A percentile compares a stretch with the other conserved stretches of the same genome.
These are phyloP conservation scores for Aspergillus baeticus DNA, from an alignment of 495 filamentous ascomycete genomes.

Conservation along the genomic window DNA sequence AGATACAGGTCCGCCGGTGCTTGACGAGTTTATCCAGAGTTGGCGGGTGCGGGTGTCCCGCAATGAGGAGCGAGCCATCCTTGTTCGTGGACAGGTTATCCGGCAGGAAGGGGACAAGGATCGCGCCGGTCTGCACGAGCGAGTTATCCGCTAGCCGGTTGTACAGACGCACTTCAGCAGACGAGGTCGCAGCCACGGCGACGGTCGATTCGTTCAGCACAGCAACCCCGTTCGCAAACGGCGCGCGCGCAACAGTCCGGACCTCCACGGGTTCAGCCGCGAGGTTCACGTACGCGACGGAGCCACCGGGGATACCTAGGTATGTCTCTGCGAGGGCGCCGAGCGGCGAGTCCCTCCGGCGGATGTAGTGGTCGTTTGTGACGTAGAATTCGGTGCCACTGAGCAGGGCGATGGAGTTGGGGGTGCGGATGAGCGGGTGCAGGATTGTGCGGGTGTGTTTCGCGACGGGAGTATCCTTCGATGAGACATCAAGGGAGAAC, in stretches of 20 bases:
- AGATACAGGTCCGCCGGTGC: constrained; percentile 22
- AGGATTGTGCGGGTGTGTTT: constrained; percentile 30
- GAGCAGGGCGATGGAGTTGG: constrained; percentile 47
- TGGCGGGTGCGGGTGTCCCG: constrained; percentile 40
- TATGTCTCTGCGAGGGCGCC: constrained; percentile 34
- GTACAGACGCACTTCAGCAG: constrained; percentile 34
- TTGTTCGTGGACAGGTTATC: constrained; percentile 43
- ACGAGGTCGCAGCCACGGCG: constrained; percentile 35
- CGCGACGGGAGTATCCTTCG: constrained; percentile 17
- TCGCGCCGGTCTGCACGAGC: constrained; percentile 16
- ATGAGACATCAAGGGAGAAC: constrained; percentile 43
- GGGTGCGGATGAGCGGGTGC: constrained; percentile 37
- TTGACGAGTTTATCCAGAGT: constrained; percentile 24
- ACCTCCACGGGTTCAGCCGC: constrained; percentile 3
- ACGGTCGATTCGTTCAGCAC: constrained; percentile 33
- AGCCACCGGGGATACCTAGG: constrained; percentile 30
- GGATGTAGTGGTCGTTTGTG: constrained; percentile 51
- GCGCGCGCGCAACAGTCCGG: constrained; percentile 8
- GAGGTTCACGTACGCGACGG: constrained; percentile 38
- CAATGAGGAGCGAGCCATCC: constrained; percentile 37
- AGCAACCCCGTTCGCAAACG: constrained; percentile 36
- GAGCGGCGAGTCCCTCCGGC: constrained; percentile 11
- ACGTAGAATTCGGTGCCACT: constrained; percentile 45
- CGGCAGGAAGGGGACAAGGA: constrained; percentile 31
- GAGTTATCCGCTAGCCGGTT: constrained; percentile 9